These are phyloP conservation scores for Drosera capensis DNA, from an alignment of 148 eudicot genomes.

Conservation along the genomic window DNA sequence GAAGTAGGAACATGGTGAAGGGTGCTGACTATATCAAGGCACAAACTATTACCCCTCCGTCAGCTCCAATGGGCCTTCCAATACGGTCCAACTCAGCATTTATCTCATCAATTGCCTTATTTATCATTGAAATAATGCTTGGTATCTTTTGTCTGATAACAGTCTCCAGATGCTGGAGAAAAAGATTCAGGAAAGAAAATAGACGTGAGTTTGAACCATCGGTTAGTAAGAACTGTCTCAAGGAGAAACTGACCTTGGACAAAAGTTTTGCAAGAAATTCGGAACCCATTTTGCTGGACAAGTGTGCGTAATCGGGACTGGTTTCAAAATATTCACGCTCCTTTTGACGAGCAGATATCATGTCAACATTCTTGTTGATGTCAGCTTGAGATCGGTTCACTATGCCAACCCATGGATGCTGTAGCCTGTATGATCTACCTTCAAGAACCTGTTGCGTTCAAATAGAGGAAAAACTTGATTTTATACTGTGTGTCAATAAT, in stretches of 20 bases:
- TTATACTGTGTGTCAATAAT: neutral
- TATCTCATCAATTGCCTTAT: constrained; percentile 92
- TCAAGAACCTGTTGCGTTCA: constrained; percentile 64
- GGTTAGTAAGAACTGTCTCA: neutral
- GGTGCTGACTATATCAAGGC: neutral
- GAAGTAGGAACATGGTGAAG: neutral
- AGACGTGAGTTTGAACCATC: neutral
- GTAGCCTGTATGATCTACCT: constrained; percentile 89
- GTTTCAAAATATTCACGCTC: constrained; percentile 87
- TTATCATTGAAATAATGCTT: constrained; percentile 82
- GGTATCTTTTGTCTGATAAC: constrained; percentile 94
- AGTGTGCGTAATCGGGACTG: constrained; percentile 96
- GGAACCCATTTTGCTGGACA: constrained; percentile 92
- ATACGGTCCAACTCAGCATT: constrained; percentile 96
- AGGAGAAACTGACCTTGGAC: constrained; percentile 42
- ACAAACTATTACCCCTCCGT: constrained; percentile 81
- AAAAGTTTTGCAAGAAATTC: constrained; percentile 90
- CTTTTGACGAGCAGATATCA: constrained; percentile 74
- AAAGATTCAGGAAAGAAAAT: constrained; percentile 3
- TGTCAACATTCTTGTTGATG: constrained; percentile 92
- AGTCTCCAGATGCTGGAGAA: constrained; percentile 74
- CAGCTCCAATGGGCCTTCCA: constrained; percentile 83
- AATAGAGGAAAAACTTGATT: neutral
- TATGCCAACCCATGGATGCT: constrained; percentile 98
- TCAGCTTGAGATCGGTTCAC: constrained; percentile 99